These are phyloP conservation scores for Suhomyces vadensis DNA, from an alignment of 805 yeast species.

Conservation along the genomic window DNA sequence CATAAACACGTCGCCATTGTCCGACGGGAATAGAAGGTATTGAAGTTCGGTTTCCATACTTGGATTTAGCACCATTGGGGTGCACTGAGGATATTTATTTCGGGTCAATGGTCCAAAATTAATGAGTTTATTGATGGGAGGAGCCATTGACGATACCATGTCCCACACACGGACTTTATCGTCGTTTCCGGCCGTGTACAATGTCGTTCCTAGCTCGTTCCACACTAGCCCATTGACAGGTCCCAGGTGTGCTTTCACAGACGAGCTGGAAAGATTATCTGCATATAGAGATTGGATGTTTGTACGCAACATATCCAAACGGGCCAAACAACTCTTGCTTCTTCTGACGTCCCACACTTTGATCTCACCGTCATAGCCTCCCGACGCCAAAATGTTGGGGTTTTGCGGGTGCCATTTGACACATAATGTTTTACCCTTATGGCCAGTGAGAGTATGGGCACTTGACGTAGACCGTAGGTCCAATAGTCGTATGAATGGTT, in stretches of 20 bases:
- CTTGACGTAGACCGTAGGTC: constrained; percentile 75
- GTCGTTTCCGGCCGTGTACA: constrained; percentile 75
- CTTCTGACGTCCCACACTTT: constrained; percentile 85
- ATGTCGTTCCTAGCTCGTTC: constrained; percentile 62
- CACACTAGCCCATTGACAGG: constrained; percentile 79
- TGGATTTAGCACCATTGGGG: constrained; percentile 56
- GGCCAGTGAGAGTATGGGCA: constrained; percentile 70
- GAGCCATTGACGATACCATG: constrained; percentile 38
- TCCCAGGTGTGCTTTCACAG: constrained; percentile 69
- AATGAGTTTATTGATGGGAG: constrained; percentile 58
- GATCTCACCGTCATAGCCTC: constrained; percentile 79
- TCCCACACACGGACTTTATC: constrained; percentile 84
- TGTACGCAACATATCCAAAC: constrained; percentile 58
- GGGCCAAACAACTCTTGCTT: constrained; percentile 60
- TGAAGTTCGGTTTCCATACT: constrained; percentile 54
- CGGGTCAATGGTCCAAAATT: constrained; percentile 80
- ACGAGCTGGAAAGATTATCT: constrained; percentile 30
- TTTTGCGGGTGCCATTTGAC: constrained; percentile 76
- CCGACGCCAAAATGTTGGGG: constrained; percentile 66
- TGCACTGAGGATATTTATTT: constrained; percentile 52
- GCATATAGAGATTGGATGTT: constrained; percentile 20
- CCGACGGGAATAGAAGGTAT: constrained; percentile 69
- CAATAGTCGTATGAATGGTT: constrained; percentile 63
- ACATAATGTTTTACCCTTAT: constrained; percentile 53
- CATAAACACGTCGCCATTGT: constrained; percentile 67